These are phyloP conservation scores for Monosporascus sp. DNA, from an alignment of 2,329 filamentous ascomycete species.

Conservation along the genomic window DNA sequence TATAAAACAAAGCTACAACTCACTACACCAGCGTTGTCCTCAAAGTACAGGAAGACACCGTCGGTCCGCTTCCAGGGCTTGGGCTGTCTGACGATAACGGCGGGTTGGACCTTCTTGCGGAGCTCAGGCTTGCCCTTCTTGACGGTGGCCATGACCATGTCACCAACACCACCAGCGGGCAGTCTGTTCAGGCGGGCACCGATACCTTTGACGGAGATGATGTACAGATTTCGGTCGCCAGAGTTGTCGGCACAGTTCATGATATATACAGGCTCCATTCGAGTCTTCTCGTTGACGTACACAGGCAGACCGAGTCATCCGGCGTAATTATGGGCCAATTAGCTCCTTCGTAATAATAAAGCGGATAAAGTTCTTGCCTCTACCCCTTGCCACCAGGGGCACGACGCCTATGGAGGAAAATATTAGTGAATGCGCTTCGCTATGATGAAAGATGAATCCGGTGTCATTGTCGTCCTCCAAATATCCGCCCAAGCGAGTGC, in stretches of 20 bases:
- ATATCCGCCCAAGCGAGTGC: background rate
- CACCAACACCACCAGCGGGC: slow-evolving; percentile 93
- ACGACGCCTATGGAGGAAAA: slow-evolving; percentile 57
- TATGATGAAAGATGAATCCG: background rate
- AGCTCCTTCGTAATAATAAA: no score
- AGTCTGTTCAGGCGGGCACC: slow-evolving; percentile 97
- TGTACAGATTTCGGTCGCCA: slow-evolving; percentile 97
- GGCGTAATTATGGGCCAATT: no score
- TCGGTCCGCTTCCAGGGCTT: slow-evolving; percentile 99
- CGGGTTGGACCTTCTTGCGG: slow-evolving; percentile 99
- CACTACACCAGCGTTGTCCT: slow-evolving; percentile 99
- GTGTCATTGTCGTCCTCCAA: background rate
- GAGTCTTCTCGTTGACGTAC: slow-evolving; percentile 57
- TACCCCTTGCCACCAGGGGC: slow-evolving; percentile 99
- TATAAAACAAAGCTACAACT: slow-evolving; percentile 36
- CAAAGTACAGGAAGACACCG: slow-evolving; percentile 99
- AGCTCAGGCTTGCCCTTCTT: slow-evolving; percentile 99
- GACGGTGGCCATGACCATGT: slow-evolving; percentile 99
- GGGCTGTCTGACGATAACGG: slow-evolving; percentile 96
- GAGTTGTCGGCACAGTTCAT: slow-evolving; percentile 99
- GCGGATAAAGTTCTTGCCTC: slow-evolving; percentile 53
- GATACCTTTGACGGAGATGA: slow-evolving; percentile 99
- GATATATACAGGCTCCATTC: slow-evolving; percentile 42
- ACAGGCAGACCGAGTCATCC: slow-evolving; percentile 91
- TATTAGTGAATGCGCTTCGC: slow-evolving; percentile 10